Evolutionary conservation across 2,329 filamentous ascomycete species (phyloP).

Genomic region (Akanthomyces uredinophilus): DNA sequence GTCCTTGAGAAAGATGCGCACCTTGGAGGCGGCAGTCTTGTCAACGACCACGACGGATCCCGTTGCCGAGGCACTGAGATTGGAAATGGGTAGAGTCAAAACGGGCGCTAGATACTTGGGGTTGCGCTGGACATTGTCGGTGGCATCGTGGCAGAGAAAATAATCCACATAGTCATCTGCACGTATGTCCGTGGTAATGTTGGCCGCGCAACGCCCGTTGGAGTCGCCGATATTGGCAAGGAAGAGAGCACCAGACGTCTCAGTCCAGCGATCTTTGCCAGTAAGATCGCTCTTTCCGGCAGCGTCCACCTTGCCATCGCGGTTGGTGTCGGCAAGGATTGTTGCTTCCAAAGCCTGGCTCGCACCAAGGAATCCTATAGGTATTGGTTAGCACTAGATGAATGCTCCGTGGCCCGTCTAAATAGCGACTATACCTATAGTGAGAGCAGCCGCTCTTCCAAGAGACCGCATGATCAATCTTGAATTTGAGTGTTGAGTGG

Average conservation of each 20-base stretch:
- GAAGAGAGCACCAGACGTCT: neutral
- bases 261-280: neutral
- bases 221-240: slow-evolving; percentile 12
- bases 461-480: neutral
- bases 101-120: slow-evolving; percentile 28
- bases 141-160: slow-evolving; percentile 29
- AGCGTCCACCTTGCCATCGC: slow-evolving; percentile 9
- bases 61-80: slow-evolving; percentile 17
- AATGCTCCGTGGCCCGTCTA: neutral
- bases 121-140: slow-evolving; percentile 26
- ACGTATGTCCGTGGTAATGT: neutral
- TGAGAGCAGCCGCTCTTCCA: neutral
- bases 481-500: neutral
- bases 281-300: neutral
- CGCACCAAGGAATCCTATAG: neutral
- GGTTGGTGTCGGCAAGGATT: slow-evolving; percentile 10
- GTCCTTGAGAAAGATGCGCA: slow-evolving; percentile 26
- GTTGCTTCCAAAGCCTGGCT: slow-evolving; percentile 4
- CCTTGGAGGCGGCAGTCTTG: slow-evolving; percentile 17
- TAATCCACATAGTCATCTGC: neutral
- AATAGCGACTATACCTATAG: neutral
- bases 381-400: neutral
- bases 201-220: slow-evolving; percentile 3
- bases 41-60: slow-evolving; percentile 18
- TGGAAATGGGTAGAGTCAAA: slow-evolving; percentile 24